Percentiles rank a stretch among this genome's conserved stretches.
These are phyloP conservation scores for Claviceps sp. DNA, from an alignment of 2,329 filamentous ascomycete species.

Conservation along the genomic window DNA sequence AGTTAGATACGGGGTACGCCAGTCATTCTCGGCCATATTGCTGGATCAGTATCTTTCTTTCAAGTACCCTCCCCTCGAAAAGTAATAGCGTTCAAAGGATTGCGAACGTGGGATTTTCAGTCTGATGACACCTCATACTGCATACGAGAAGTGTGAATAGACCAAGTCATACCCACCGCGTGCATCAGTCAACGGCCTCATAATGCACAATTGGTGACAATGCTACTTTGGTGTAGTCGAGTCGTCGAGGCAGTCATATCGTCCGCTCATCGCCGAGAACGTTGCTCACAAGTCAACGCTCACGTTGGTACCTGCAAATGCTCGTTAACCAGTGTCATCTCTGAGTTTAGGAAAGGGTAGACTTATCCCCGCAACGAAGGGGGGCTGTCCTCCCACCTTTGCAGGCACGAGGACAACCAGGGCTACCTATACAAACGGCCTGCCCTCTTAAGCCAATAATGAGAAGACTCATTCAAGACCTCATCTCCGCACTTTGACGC, in stretches of 20 bases:
- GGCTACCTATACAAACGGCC: constrained; percentile 27
- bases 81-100: no score
- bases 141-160: no score
- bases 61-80: no score
- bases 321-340: constrained; percentile 1
- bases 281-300: background rate
- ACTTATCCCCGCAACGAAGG: constrained; percentile 37
- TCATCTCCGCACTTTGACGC: background rate
- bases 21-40: no score
- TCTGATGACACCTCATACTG: no score
- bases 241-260: background rate
- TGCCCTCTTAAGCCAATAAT: constrained; percentile 19
- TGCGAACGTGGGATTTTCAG: no score
- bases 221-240: background rate
- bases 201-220: no score
- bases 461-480: background rate
- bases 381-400: constrained; percentile 38
- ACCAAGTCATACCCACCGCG: no score
- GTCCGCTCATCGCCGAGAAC: background rate
- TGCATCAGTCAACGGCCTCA: background rate
- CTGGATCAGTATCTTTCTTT: no score
- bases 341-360: constrained; percentile 6
- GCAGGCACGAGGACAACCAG: constrained; percentile 36
- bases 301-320: background rate
- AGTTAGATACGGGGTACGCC: no score